Evolutionary conservation across 306 rosid species (phyloP).

Genomic region (Senna siamea): DNA sequence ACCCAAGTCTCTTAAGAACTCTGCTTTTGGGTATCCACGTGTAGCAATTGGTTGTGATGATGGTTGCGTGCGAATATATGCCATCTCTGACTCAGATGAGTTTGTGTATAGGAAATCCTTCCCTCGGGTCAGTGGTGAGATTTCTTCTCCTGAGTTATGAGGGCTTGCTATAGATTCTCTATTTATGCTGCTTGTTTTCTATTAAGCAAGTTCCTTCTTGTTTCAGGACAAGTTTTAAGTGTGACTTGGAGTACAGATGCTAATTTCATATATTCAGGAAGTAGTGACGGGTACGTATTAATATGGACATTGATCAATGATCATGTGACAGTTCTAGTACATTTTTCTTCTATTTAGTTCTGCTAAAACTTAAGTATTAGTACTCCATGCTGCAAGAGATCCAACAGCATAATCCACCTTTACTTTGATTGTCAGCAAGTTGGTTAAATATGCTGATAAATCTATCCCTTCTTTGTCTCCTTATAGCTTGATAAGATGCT

Average conservation of each 20-base stretch:
- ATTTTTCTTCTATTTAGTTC: neutral
- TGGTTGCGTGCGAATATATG: slow-evolving; percentile 75
- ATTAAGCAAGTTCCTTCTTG: slow-evolving; percentile 22
- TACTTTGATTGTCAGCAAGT: neutral
- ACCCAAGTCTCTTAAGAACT: slow-evolving; percentile 37
- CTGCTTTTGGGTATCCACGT: slow-evolving; percentile 44
- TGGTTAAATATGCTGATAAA: neutral
- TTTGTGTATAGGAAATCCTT: slow-evolving; percentile 65
- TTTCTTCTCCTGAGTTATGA: slow-evolving; percentile 32
- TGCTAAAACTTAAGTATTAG: neutral
- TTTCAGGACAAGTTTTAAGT: slow-evolving; percentile 78
- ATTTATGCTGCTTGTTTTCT: neutral
- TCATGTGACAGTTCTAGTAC: neutral
- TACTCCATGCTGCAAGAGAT: neutral
- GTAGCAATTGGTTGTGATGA: slow-evolving; percentile 82
- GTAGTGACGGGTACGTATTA: slow-evolving; percentile 84
- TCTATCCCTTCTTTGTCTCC: slow-evolving; percentile 9
- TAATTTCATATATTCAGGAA: slow-evolving; percentile 76
- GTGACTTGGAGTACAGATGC: slow-evolving; percentile 89
- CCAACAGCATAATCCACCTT: neutral
- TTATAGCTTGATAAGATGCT: slow-evolving; percentile 73
- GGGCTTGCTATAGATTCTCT: slow-evolving; percentile 12
- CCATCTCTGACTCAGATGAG: slow-evolving; percentile 60
- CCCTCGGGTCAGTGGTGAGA: slow-evolving; percentile 87
- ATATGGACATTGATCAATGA: slow-evolving; percentile 20